These are phyloP conservation scores for Deuterostichococcus epilithicus DNA, from an alignment of 139 green algal genomes.

Conservation along the genomic window DNA sequence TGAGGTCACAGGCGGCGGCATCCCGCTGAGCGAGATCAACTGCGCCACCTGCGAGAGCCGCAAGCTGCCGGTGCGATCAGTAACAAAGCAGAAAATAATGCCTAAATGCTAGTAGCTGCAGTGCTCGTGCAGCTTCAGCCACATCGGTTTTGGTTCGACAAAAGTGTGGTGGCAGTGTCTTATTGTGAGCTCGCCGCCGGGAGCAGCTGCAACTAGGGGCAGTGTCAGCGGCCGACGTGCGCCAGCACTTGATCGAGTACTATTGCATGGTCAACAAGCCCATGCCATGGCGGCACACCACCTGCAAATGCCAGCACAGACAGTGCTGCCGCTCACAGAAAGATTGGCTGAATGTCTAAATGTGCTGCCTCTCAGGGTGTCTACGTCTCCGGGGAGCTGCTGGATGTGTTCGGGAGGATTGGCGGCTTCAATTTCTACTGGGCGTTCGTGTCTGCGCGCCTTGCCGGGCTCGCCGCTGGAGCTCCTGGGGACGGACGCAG, in stretches of 20 bases:
- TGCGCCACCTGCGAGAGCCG: conserved; percentile 65
- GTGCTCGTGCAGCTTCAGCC: no score
- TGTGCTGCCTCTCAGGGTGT: conserved; percentile 37
- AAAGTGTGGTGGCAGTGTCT: neutral
- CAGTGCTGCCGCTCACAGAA: neutral
- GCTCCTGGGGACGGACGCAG: no score
- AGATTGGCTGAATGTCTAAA: no score
- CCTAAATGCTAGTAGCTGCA: no score
- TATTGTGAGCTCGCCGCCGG: neutral
- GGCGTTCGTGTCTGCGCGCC: conserved; percentile 75
- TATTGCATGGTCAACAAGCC: no score
- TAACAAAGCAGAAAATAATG: no score
- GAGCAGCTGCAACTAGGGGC: neutral
- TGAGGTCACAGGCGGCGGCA: conserved; percentile 81
- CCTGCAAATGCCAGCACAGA: no score
- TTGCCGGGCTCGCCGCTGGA: conserved; percentile 62
- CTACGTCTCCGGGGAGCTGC: conserved; percentile 78
- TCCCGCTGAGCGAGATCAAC: conserved; percentile 72
- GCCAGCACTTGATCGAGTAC: neutral
- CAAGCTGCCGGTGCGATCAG: conserved; percentile 43
- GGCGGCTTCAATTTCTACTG: conserved; percentile 95
- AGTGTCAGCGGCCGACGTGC: neutral
- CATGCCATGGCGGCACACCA: no score
- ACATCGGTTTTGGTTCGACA: no score
- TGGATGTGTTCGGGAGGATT: conserved; percentile 85